These are phyloP conservation scores for Mucor irregularis DNA, from an alignment of 371 early-diverging fungal species.

Conservation along the genomic window DNA sequence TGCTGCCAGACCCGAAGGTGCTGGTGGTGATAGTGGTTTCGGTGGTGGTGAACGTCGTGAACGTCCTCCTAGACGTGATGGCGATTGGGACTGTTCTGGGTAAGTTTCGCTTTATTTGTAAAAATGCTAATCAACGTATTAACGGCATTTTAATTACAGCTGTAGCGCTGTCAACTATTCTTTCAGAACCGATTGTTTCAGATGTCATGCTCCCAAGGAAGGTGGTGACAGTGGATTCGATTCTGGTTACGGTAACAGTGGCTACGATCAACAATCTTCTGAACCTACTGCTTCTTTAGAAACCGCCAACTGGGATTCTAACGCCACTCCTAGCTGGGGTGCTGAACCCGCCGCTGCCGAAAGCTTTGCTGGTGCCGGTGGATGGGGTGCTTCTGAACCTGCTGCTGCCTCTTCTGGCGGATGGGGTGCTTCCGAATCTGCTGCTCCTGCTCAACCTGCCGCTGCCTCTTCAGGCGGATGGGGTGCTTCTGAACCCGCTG, in stretches of 20 bases:
- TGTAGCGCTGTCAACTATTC: slow-evolving; percentile 72
- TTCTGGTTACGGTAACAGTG: slow-evolving; percentile 15
- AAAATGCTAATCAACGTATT: background rate
- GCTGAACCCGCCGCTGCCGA: slow-evolving; percentile 18
- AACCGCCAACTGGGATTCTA: slow-evolving; percentile 18
- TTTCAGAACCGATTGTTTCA: slow-evolving; percentile 64
- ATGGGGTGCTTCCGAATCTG: slow-evolving; percentile 28
- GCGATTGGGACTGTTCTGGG: slow-evolving; percentile 73
- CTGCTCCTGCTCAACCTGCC: slow-evolving; percentile 21
- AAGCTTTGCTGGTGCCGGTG: slow-evolving; percentile 19
- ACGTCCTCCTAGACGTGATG: slow-evolving; percentile 56
- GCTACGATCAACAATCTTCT: slow-evolving; percentile 8
- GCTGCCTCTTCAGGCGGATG: slow-evolving; percentile 14
- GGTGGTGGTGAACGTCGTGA: slow-evolving; percentile 34
- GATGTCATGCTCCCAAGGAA: slow-evolving; percentile 62
- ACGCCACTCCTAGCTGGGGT: slow-evolving; percentile 28
- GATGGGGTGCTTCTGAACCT: slow-evolving; percentile 22
- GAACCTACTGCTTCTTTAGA: slow-evolving; percentile 16
- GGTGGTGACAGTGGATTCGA: slow-evolving; percentile 26
- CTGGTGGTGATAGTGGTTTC: slow-evolving; percentile 52
- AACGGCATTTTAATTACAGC: slow-evolving; percentile 27
- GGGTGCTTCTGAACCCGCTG: slow-evolving; percentile 16
- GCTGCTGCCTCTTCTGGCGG: slow-evolving; percentile 19
- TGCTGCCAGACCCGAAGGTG: slow-evolving; percentile 56
- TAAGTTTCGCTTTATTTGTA: slow-evolving; percentile 23